Percentiles rank a stretch among this genome's conserved stretches.
Conservation (phyloP, 2,329 filamentous ascomycete species). For the Ophiognomonia clavigignenti-juglandacearum region DNA sequence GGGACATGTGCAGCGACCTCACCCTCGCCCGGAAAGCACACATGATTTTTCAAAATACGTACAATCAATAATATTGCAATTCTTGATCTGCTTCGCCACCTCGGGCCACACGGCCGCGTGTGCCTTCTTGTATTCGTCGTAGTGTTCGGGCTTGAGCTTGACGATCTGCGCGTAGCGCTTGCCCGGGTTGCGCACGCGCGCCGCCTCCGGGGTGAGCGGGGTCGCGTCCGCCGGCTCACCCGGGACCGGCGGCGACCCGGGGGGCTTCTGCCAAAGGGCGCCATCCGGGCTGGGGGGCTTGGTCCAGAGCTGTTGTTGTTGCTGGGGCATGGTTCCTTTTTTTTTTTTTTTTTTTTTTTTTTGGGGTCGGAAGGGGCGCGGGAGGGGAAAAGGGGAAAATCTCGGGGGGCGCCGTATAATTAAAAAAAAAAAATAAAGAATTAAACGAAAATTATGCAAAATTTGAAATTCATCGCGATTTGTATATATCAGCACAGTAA, state of each 20-base stretch:
- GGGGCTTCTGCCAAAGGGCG: slow-evolving; percentile 13
- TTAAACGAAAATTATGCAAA: too few relatives aligned
- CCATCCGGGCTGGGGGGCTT: slow-evolving; percentile 8
- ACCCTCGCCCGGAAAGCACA: background rate
- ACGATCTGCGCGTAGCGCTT: slow-evolving; percentile 57
- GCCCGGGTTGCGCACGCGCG: slow-evolving; percentile 12
- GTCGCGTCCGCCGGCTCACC: slow-evolving; percentile 6
- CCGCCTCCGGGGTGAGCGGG: slow-evolving; percentile 9
- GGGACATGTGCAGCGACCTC: background rate
- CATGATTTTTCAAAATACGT: slow-evolving; percentile 22
- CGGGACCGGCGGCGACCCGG: slow-evolving; percentile 1
- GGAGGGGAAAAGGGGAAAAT: too few relatives aligned
- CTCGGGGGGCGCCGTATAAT: too few relatives aligned
- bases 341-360: background rate
- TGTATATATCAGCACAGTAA: background rate
- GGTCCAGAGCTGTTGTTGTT: slow-evolving; percentile 18
- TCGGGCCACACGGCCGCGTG: slow-evolving; percentile 74
- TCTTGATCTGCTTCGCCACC: slow-evolving; percentile 69
- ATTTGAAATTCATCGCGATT: too few relatives aligned
- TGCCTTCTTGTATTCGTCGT: slow-evolving; percentile 67
- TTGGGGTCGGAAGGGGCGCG: too few relatives aligned
- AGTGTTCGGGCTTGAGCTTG: slow-evolving; percentile 61
- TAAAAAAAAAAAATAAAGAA: too few relatives aligned
- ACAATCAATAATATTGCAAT: slow-evolving; percentile 72
- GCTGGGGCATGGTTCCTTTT: slow-evolving; percentile 15